Base-by-base conservation (phyloP, 179 eudicot species). In the Beta macrorhiza region DNA sequence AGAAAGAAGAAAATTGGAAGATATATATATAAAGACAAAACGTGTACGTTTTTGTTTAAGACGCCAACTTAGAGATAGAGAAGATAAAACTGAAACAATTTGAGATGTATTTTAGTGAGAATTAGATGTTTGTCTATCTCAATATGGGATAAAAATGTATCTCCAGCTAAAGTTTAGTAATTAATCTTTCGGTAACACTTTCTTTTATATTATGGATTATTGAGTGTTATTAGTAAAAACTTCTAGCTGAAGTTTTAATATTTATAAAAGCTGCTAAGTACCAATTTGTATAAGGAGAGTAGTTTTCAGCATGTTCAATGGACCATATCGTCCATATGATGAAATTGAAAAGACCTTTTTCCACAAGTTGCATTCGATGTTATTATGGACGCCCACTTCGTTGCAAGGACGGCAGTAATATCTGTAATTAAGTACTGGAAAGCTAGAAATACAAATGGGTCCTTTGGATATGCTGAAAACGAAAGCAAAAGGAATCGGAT, bases 381-480 rank as follows among this genome's bases (percentile, higher is more conserved):
- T 0, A 53, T 56, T 67, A 37, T 14, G 69, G 11, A 55, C 79
- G 79, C 17, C 78, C 83, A 80, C 65, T 52, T 64, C 7, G 47
- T 74, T 64, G 73, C 4, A 32, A 80, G 22, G 52, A 72, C 71
- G 77, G 82, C 82, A 37, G 58, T 59, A 79, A 0, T 22, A 20
- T 22, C 67, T 17, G 5, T 37, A 37, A 16, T n/a, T n/a, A 59
- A 70, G 63, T 56, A 13, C 63, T 9, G 47, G 49, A 58, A 37
- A 37, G 42, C 42, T 37, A 51, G 49, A 70, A 49, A 72, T 58
- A n/a, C 49, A 16, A 15, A 45, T 65, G 57, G 82, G 77, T 16
- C 53, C 77, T 57, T 15, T 15, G 32, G 12, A 44, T 55, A 53
- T 78, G 73, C 7, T 16, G 19, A 22, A 51, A 42, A 20, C 25